phyloP scores from a whole-genome alignment of 306 rosid species.

The Cicer judaicum region DNA sequence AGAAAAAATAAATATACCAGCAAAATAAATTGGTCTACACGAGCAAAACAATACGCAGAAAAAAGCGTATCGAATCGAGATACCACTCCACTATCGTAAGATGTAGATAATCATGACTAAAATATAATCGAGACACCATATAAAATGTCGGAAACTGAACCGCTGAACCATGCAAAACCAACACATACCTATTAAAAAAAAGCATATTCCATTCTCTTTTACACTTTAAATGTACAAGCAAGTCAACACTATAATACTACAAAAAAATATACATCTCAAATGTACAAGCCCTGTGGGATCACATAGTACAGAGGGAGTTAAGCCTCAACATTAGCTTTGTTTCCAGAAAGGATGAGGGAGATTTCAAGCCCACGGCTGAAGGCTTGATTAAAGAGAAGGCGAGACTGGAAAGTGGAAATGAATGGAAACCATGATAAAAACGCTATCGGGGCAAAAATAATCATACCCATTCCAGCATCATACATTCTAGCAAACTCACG shows the following conservation, averaged over 20 bases:
- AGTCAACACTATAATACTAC: slow-evolving; percentile 35
- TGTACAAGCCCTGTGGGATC: slow-evolving; percentile 36
- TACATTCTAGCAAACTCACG: slow-evolving; percentile 94
- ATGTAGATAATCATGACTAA: not conserved
- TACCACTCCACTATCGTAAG: not conserved
- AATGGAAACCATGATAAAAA: slow-evolving; percentile 94
- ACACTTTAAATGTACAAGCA: slow-evolving; percentile 37
- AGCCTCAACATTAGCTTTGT: slow-evolving; percentile 82
- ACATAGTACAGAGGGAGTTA: slow-evolving; percentile 17
- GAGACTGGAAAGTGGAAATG: slow-evolving; percentile 94
- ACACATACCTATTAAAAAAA: slow-evolving; percentile 26
- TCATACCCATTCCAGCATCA: slow-evolving; percentile 97
- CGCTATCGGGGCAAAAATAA: slow-evolving; percentile 77
- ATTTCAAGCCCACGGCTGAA: slow-evolving; percentile 98
- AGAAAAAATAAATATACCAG: too few species aligned
- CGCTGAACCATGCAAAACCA: slow-evolving; percentile 20
- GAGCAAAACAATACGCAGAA: too few species aligned
- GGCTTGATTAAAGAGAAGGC: slow-evolving; percentile 96
- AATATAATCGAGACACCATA: not conserved
- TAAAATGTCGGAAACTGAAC: slow-evolving; percentile 20
- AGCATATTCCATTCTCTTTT: not conserved
- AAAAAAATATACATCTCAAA: slow-evolving; percentile 41
- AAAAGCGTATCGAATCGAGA: not conserved
- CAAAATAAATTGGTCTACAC: too few species aligned
- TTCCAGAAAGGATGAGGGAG: slow-evolving; percentile 96